These are phyloP conservation scores for Ballota nigra DNA, from an alignment of 257 asterid genomes.

Conservation along the genomic window DNA sequence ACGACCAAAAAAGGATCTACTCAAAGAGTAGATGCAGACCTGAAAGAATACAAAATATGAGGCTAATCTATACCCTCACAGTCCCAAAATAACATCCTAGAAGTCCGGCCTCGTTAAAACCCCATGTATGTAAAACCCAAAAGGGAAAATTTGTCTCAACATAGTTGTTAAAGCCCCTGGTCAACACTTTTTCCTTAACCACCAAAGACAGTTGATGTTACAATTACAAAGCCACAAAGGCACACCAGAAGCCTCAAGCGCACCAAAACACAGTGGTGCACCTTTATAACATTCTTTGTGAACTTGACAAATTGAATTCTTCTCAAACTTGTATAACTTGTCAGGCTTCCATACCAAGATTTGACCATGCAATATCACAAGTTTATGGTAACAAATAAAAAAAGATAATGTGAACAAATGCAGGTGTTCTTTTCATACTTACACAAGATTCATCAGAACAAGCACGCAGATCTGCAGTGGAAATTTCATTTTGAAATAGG, in stretches of 20 bases:
- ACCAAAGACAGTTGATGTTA: no score
- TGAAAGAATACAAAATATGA: no score
- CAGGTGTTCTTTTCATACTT: conserved; percentile 31
- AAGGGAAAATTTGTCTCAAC: not conserved
- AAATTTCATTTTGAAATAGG: conserved; percentile 28
- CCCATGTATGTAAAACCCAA: no score
- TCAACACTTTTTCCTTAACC: not conserved
- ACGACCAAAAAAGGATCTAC: no score
- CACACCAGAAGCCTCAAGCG: not conserved
- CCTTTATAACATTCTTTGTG: not conserved
- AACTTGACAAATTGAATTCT: not conserved
- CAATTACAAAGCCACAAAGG: no score
- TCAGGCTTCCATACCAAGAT: conserved; percentile 18
- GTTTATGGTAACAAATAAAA: conserved; percentile 1
- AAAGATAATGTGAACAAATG: not conserved
- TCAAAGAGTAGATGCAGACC: no score
- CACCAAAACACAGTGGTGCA: no score
- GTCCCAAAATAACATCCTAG: no score
- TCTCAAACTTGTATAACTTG: not conserved
- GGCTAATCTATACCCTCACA: no score
- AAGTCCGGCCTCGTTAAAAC: no score
- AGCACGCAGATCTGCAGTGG: conserved; percentile 35
- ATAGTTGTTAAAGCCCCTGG: not conserved
- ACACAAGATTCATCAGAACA: conserved; percentile 49
- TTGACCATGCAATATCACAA: conserved; percentile 15